Evolutionary conservation across 192 early-diverging fungal species (phyloP), one percentile per base, ranked within the genome.

Genomic region (Coemansia sp.): DNA sequence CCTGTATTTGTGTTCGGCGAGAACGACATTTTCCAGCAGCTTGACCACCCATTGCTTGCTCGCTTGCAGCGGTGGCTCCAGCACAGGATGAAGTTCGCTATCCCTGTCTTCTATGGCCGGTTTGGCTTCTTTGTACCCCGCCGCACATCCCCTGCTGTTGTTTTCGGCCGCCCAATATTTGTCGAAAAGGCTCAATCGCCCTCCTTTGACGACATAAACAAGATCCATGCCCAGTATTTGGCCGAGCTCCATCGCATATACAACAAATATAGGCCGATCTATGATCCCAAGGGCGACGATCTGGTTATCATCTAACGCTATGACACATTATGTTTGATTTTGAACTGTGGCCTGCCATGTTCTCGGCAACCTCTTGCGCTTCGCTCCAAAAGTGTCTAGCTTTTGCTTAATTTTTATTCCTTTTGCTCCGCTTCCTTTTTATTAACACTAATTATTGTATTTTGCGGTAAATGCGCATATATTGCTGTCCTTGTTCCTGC

Each of bases 1-100:
- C 97, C 97, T 20, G 89, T 92, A 0, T 93, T 92, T 77, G 86
- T 88, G 16, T 98, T 99, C 86, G 97, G 97, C 44, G 96, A 99
- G 73, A 96, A 93, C 75, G 93, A 98, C 61, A 74, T 96, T 23
- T 97, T 91, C 79, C 86, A 89, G 39, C 93, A 95, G 55, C 82
- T 92, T 38, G 81, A 86, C 63, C 91, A 92, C 63, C 84, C 79
- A 1, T 57, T 86, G 51, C 57, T 94, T 21, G 86, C 87, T 23
- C 74, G 72, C 7, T 58, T 92, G 52, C 95, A 97, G 76, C 78
- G 83, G 26, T 69, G 84, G 57, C 80, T 95, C 76, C 91, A 96
- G 78, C 86, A 85, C 21, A 60, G 86, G 12, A 74, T 87, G 35
- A 92, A 88, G 60, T 92, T 89, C 52, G 92, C 92, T 1, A 59